Evolutionary conservation across 1,284 basidiomycete genomes (phyloP).

Genomic region (Ceratorhiza oryzae-sativae): DNA sequence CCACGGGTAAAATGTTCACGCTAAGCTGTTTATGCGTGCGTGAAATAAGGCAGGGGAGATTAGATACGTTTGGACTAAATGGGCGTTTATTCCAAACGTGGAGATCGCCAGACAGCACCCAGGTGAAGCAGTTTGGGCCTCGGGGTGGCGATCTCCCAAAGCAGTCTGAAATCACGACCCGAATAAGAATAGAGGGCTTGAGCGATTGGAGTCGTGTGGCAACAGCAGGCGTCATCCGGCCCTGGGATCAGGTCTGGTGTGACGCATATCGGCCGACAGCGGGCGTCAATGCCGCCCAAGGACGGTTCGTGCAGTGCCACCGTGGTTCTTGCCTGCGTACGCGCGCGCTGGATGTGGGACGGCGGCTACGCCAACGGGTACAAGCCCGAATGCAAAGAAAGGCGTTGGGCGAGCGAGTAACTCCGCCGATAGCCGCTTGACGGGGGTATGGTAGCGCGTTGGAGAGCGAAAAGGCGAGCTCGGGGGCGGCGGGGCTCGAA

Average conservation of each 20-base stretch:
- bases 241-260: neutral
- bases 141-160: slow-evolving; percentile 5
- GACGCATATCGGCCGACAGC: slow-evolving; percentile 3
- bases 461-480: too few relatives aligned
- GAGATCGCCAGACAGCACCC: neutral
- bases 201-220: too few relatives aligned
- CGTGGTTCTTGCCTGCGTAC: neutral
- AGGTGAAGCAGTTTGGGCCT: neutral
- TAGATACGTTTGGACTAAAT: too few relatives aligned
- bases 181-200: neutral
- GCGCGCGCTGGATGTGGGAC: neutral
- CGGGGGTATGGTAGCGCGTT: neutral
- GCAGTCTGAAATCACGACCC: neutral
- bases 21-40: neutral
- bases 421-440: slow-evolving; percentile 11
- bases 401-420: neutral
- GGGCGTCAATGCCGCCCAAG: neutral
- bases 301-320: slow-evolving; percentile 1
- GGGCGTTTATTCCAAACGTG: neutral
- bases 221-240: neutral
- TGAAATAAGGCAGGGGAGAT: neutral
- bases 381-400: neutral
- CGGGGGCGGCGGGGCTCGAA: too few relatives aligned
- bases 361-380: neutral
- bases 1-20: neutral